Percentiles rank a stretch among this genome's conserved stretches.
phyloP scores from a whole-genome alignment of 306 rosid species.

The Citrullus amarus region DNA sequence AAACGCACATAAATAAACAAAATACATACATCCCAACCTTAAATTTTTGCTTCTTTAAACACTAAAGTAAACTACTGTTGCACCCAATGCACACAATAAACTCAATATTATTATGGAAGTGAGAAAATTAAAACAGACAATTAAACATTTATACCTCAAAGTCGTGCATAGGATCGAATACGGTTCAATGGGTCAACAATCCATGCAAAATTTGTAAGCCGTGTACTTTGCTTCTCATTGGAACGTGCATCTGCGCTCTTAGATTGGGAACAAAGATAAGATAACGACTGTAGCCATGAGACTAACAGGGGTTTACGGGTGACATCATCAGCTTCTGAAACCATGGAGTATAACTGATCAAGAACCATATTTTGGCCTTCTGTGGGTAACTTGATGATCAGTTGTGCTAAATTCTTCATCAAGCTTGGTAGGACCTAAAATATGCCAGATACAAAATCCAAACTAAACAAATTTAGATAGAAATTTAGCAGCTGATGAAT shows the following conservation, averaged over 20 bases:
- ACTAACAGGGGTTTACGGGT: conserved; percentile 71
- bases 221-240: conserved; percentile 18
- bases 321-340: conserved; percentile 85
- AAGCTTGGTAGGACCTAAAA: conserved; percentile 69
- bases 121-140: neutral
- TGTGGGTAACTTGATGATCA: conserved; percentile 46
- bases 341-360: conserved; percentile 69
- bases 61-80: neutral
- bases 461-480: neutral
- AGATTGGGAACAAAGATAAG: conserved; percentile 58
- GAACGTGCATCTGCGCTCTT: conserved; percentile 22
- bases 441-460: conserved; percentile 3
- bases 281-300: conserved; percentile 89
- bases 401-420: conserved; percentile 70
- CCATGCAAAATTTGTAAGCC: conserved; percentile 6
- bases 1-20: neutral
- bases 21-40: neutral
- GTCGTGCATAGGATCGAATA: conserved; percentile 38
- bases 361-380: conserved; percentile 64
- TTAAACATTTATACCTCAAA: conserved; percentile 29
- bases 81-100: neutral
- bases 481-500: neutral
- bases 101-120: neutral
- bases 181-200: conserved; percentile 21
- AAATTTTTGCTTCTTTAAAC: neutral